Percentiles rank a stretch among this genome's conserved stretches.
phyloP scores from a whole-genome alignment of 768 basidiomycete species.

The Amanita molliuscula region DNA sequence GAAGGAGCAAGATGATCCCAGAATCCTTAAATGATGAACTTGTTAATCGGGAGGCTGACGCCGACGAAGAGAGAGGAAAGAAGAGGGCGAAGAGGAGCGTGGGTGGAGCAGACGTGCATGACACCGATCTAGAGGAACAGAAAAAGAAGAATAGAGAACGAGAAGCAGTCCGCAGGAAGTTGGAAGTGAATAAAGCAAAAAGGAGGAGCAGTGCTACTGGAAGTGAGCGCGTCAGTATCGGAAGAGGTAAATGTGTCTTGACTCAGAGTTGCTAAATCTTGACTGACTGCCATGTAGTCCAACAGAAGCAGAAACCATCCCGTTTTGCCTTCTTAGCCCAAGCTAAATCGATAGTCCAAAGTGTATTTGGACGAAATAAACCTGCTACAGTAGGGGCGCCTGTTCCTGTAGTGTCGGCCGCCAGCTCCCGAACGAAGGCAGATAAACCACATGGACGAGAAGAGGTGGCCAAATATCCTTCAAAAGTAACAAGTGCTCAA shows the following conservation, averaged over 20 bases:
- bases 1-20: conserved; percentile 36
- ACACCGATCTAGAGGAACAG: conserved; percentile 31
- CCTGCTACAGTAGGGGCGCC: conserved; percentile 9
- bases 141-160: conserved; percentile 37
- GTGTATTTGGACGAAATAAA: conserved; percentile 55
- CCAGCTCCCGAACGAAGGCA: conserved; percentile 5
- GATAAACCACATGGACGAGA: neutral
- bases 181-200: conserved; percentile 57
- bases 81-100: conserved; percentile 14
- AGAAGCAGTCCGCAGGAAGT: conserved; percentile 51
- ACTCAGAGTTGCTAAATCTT: neutral
- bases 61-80: conserved; percentile 26
- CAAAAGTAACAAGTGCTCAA: neutral
- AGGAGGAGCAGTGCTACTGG: conserved; percentile 58
- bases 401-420: conserved; percentile 1
- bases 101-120: conserved; percentile 23
- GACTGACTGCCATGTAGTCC: conserved; percentile 14
- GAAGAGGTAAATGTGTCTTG: conserved; percentile 10
- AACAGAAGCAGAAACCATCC: conserved; percentile 36
- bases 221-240: conserved; percentile 28
- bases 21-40: conserved; percentile 45
- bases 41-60: conserved; percentile 27
- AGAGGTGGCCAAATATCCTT: neutral
- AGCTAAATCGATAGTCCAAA: conserved; percentile 62
- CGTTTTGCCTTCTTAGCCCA: conserved; percentile 65